These are phyloP conservation scores for Prunus mira DNA, from an alignment of 306 rosid genomes.

Conservation along the genomic window DNA sequence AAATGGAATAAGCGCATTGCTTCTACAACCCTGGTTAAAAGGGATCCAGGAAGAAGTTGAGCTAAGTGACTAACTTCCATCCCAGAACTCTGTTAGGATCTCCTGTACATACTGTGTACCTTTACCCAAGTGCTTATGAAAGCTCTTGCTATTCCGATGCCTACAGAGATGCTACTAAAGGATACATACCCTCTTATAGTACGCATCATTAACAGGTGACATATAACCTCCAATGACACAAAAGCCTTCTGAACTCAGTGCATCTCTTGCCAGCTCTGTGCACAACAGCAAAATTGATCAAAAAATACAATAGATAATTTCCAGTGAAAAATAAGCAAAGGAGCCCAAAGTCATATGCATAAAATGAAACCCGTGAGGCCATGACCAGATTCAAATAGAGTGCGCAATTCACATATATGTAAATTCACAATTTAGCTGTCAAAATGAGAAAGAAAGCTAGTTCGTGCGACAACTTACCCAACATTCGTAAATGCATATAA, in stretches of 20 bases:
- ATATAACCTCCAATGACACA: constrained; percentile 84
- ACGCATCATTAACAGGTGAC: constrained; percentile 95
- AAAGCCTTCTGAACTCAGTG: constrained; percentile 59
- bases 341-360: neutral
- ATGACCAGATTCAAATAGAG: neutral
- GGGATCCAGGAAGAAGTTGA: neutral
- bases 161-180: constrained; percentile 2
- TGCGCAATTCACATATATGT: neutral
- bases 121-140: neutral
- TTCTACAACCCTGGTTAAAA: neutral
- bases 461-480: constrained; percentile 48
- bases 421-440: neutral
- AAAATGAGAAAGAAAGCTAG: neutral
- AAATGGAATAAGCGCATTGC: neutral
- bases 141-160: neutral
- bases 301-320: neutral
- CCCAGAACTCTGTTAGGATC: neutral
- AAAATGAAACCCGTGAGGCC: constrained; percentile 1
- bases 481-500: constrained; percentile 87
- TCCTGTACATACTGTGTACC: neutral
- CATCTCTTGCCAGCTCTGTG: constrained; percentile 88
- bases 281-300: constrained; percentile 10
- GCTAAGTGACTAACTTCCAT: neutral
- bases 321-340: neutral
- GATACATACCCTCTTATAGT: constrained; percentile 70